Conservation (phyloP, 2,329 filamentous ascomycete species). For the Cladosporium oxysporum region DNA sequence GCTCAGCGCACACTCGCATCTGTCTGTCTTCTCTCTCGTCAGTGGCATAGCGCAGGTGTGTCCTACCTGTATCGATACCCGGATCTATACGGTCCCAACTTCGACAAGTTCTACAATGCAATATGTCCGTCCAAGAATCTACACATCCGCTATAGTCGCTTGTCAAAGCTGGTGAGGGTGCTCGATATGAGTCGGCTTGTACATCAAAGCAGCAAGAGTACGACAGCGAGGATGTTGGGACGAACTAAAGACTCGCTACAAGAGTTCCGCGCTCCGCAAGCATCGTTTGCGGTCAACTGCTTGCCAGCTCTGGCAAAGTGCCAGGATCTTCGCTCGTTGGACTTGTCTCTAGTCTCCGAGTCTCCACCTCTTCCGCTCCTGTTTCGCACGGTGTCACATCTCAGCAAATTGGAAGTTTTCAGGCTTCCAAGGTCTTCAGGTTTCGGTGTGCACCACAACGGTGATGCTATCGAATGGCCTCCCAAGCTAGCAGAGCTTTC, state of each 20-base stretch:
- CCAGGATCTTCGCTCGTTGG: constrained; percentile 49
- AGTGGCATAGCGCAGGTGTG: constrained; percentile 59
- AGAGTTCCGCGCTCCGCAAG: constrained; percentile 59
- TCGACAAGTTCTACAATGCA: constrained; percentile 55
- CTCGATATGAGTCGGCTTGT: constrained; percentile 59
- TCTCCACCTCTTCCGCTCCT: constrained; percentile 52
- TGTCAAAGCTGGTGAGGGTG: constrained; percentile 53
- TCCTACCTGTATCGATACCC: constrained; percentile 56
- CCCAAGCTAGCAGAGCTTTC: constrained; percentile 44
- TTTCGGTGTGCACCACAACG: constrained; percentile 32
- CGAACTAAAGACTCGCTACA: constrained; percentile 55
- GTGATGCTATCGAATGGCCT: constrained; percentile 42
- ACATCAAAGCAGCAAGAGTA: constrained; percentile 59
- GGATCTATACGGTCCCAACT: constrained; percentile 54
- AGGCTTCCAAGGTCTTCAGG: constrained; percentile 38
- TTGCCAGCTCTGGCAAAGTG: constrained; percentile 61
- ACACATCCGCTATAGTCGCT: constrained; percentile 50
- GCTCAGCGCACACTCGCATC: constrained; percentile 52
- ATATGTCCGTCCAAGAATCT: constrained; percentile 56
- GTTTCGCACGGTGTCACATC: constrained; percentile 51
- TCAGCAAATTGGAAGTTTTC: constrained; percentile 49
- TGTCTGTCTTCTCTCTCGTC: constrained; percentile 55
- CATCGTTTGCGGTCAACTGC: constrained; percentile 59
- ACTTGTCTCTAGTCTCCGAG: constrained; percentile 56
- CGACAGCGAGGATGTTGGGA: constrained; percentile 58